Evolutionary conservation across 768 basidiomycete genomes (phyloP), one percentile per base, ranked within the genome.

Genomic region (Auriscalpium orientale): DNA sequence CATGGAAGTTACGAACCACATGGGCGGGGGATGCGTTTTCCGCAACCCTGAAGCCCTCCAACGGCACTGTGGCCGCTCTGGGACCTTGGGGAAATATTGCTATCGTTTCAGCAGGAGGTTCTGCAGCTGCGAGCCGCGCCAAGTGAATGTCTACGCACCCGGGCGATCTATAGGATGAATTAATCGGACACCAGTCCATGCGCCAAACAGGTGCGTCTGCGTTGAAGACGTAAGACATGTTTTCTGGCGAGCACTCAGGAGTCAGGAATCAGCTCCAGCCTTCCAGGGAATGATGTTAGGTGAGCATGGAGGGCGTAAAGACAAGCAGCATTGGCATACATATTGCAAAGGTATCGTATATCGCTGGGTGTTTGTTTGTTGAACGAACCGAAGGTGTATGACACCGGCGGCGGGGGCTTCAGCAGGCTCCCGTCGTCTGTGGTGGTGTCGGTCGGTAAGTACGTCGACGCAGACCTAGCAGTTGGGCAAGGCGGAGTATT

Each of bases 151-250:
- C n/a, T n/a, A n/a, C 76, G 62, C 62, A 89, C 89, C 66, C 49
- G 71, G 59, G 40, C 82, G 76, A 49, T 84, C 83, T 37, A 77
- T 71, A 20, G 74, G 69, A 58, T 87, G 78, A 21, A 85, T n/a
- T n/a, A n/a, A 85, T 82, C 3, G 97, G 95, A 68, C 93, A 94
- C 95, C 95, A 98, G 61, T 95, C 92, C 37, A 95, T 65, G 2
- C 84, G 90, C 85, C 89, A 91, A n/a, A 91, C 87, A 0, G 91
- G 88, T 3, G 86, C 89, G 7, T 97, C 97, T 0, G 89, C 87
- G 58, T 87, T 90, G 69, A 98, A 87, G 1, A 95, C 73, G 58
- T 87, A 79, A 0, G 87, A 77, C 34, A 76, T 74, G 60, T 80
- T 84, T 40, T 77, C 79, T 2, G 81, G 73, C 11, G 85, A 70